Base-by-base conservation (phyloP, 768 basidiomycete genomes). In the Galerina sulciceps region DNA sequence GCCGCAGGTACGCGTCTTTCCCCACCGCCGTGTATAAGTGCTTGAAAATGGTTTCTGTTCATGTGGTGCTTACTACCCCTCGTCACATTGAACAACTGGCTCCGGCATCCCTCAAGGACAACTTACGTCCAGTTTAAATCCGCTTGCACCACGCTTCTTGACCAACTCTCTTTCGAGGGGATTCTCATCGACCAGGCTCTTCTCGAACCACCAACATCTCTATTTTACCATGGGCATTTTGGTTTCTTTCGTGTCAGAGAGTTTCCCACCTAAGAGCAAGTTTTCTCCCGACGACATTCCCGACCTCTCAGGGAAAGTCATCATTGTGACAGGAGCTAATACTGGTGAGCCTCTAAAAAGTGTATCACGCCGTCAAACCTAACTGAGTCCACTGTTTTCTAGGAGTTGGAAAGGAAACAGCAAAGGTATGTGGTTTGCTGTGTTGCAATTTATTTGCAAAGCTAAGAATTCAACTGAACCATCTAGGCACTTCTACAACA, bases 401-500 rank as follows among this genome's bases (percentile, higher is more conserved):
- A 66, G 83, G 83, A 4, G 76, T 84, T 23, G 84, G 84, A 1
- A 82, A 81, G 53, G 79, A 82, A 57, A 83, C 79, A 2, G 79
- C 68, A 9, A 77, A 75, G 71, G 76, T 73, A 35, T 17, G 35
- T 44, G 10, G 18, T 51, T 18, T 23, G 26, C 26, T 8, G 8
- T 8, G 2, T 8, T 31, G 26, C 26, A 31, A 20, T 15, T 13
- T 10, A 10, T 18, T 38, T 13, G 59, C 36, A 38, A 13, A 18
- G 23, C 11, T 31, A 6, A 17, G 2, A 10, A 5, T 11, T 15
- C 10, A 22, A 6, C 5, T 18, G 31, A 14, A 10, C 43, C 17
- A 10, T 31, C 8, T 14, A 81, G 79, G 76, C 71, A 6, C 70
- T 83, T 23, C 71, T 84, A 1, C 48, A 57, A 3, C 77, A 80